Base-by-base conservation (phyloP, 257 asterid genomes). In the Solanum etuberosum region DNA sequence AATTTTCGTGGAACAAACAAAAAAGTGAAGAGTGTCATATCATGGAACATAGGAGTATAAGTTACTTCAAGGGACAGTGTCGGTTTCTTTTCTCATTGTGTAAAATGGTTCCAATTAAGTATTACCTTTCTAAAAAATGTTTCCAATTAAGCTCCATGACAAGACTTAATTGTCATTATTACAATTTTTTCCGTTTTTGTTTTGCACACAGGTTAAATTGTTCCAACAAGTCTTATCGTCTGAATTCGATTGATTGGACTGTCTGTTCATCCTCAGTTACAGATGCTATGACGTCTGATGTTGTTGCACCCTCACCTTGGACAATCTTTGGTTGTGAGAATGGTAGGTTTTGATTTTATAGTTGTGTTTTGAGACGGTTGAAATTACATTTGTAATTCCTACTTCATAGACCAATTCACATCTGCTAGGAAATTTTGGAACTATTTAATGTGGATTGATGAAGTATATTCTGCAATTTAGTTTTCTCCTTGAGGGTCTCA, bases 221-320 rank as follows among this genome's bases (percentile, higher is more conserved):
- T 87, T 92, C 95, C 87, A 88, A 85, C 83, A 95, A 92, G 90
- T n/a, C 89, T 65, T 86, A 70, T 83, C 93, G 92, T 86, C 70
- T 95, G 72, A 89, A 87, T 90, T 91, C 98, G 18, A 90, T 91
- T 81, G 95, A 96, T 92, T 96, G 99, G 99, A 95, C 99, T 83
- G 87, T 89, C 85, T 91, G 92, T 91, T 91, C 98, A 83, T 95
- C 98, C 89, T 92, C 95, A 85, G 92, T 91, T 84, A 86, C 89
- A 87, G 98, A 96, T 91, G 93, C 89, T 93, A 81, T 20, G 85
- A 89, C 97, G 83, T 91, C 98, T 86, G 98, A 96, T 91, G 99
- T 95, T 67, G 89, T 96, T 88, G 99, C 99, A 37, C 98, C 98
- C 67, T 96, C 99, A 40, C 95, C 99, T 72, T 97, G 99, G 99